phyloP scores from a whole-genome alignment of 805 yeast genomes.

The Pichia thaimueangensis region DNA sequence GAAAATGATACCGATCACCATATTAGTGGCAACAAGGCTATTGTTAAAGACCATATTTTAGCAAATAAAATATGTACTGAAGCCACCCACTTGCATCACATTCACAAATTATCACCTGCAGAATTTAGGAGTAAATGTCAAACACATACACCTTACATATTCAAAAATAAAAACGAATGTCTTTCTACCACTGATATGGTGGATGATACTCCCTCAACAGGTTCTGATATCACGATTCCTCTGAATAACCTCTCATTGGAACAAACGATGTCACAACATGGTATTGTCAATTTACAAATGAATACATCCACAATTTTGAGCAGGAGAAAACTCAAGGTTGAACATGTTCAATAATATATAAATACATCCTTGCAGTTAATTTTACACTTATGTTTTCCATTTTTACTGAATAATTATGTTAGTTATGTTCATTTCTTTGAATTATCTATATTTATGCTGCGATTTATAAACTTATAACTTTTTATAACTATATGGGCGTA shows the following conservation, averaged over 20 bases:
- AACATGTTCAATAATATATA: not conserved
- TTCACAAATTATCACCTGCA: not conserved
- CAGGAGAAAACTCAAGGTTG: constrained; percentile 36
- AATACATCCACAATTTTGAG: constrained; percentile 60
- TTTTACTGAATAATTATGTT: too few species aligned
- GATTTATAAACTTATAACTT: too few species aligned
- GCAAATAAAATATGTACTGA: too few species aligned
- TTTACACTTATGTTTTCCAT: too few species aligned
- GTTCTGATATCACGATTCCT: too few species aligned
- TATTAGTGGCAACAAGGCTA: constrained; percentile 8
- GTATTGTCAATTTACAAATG: constrained; percentile 46
- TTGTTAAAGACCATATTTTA: not conserved
- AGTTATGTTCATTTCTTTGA: too few species aligned
- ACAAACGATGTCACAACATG: constrained; percentile 8
- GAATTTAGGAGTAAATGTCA: constrained; percentile 11
- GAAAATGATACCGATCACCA: constrained; percentile 6
- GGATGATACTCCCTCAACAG: too few species aligned
- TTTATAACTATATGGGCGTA: too few species aligned
- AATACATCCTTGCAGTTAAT: too few species aligned
- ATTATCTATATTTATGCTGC: too few species aligned
- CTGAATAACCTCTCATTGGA: constrained; percentile 18
- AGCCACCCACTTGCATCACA: constrained; percentile 11
- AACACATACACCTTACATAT: constrained; percentile 17
- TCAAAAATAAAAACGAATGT: constrained; percentile 1
- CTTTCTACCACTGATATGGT: too few species aligned